Percentiles rank a stretch among this genome's conserved stretches.
Evolutionary conservation across 371 early-diverging fungal species (phyloP).

Genomic region (Massospora cicadina): DNA sequence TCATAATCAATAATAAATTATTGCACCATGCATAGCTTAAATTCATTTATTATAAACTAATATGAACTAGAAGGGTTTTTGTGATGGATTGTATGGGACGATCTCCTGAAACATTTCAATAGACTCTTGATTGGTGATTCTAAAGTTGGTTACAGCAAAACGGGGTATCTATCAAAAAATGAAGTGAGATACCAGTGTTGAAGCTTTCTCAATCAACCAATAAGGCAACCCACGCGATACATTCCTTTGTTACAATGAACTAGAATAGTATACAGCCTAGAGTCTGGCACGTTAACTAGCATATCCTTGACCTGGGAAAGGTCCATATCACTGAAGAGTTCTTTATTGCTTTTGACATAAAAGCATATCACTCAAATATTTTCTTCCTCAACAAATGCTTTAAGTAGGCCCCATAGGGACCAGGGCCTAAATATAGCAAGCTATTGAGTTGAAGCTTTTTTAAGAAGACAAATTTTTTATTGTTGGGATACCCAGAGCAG

Average conservation of each 20-base stretch:
- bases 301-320: conserved; percentile 54
- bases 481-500: conserved; percentile 72
- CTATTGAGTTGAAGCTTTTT: conserved; percentile 52
- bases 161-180: conserved; percentile 89
- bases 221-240: conserved; percentile 83
- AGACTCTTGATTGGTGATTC: conserved; percentile 74
- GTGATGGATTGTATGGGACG: conserved; percentile 1
- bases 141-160: conserved; percentile 76
- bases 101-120: conserved; percentile 7
- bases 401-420: conserved; percentile 63
- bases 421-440: conserved; percentile 63
- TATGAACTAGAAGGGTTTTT: conserved; percentile 7
- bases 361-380: conserved; percentile 58
- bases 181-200: conserved; percentile 89
- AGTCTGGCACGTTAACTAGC: conserved; percentile 21
- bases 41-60: too few species aligned
- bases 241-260: conserved; percentile 91
- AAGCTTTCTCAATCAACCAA: conserved; percentile 82
- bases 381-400: conserved; percentile 49
- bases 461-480: conserved; percentile 60
- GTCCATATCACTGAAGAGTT: conserved; percentile 83
- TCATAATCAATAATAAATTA: too few species aligned
- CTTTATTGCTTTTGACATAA: conserved; percentile 75
- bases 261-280: conserved; percentile 61
- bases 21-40: too few species aligned